These are phyloP conservation scores for Nitzschia putrida DNA, from an alignment of 108 stramenopile genomes.

Conservation along the genomic window DNA sequence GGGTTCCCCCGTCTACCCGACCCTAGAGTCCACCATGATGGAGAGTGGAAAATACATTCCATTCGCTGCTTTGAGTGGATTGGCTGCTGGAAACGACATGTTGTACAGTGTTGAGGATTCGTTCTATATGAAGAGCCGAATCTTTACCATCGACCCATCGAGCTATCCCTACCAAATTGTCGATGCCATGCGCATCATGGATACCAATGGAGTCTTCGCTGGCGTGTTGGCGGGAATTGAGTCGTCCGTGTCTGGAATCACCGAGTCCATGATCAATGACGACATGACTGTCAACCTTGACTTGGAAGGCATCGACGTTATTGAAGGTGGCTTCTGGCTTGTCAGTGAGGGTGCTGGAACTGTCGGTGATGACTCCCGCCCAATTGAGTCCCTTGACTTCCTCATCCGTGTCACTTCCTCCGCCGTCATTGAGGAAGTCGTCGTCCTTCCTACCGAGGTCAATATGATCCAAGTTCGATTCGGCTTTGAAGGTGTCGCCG, in stretches of 20 bases:
- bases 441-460: slow-evolving; percentile 54
- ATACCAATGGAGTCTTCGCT: slow-evolving; percentile 42
- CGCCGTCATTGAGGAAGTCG: slow-evolving; percentile 49
- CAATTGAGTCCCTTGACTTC: slow-evolving; percentile 48
- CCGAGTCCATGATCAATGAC: slow-evolving; percentile 36
- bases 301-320: slow-evolving; percentile 63
- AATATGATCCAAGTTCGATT: slow-evolving; percentile 42
- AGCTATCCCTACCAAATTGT: slow-evolving; percentile 29
- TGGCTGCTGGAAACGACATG: slow-evolving; percentile 35
- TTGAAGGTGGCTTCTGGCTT: slow-evolving; percentile 53
- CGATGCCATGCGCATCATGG: slow-evolving; percentile 39
- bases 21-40: slow-evolving; percentile 35
- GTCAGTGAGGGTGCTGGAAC: slow-evolving; percentile 72
- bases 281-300: slow-evolving; percentile 77
- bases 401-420: slow-evolving; percentile 40
- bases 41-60: slow-evolving; percentile 42
- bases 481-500: slow-evolving; percentile 77
- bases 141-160: slow-evolving; percentile 55
- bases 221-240: not conserved
- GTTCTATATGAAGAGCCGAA: slow-evolving; percentile 51
- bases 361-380: slow-evolving; percentile 40
- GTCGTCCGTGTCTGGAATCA: not conserved
- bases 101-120: slow-evolving; percentile 64
- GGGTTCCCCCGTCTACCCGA: slow-evolving; percentile 45
- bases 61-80: slow-evolving; percentile 57